A percentile compares a stretch with the other conserved stretches of the same genome.
phyloP scores from a whole-genome alignment of 495 filamentous ascomycete species.

The Penicillium robsamsonii region DNA sequence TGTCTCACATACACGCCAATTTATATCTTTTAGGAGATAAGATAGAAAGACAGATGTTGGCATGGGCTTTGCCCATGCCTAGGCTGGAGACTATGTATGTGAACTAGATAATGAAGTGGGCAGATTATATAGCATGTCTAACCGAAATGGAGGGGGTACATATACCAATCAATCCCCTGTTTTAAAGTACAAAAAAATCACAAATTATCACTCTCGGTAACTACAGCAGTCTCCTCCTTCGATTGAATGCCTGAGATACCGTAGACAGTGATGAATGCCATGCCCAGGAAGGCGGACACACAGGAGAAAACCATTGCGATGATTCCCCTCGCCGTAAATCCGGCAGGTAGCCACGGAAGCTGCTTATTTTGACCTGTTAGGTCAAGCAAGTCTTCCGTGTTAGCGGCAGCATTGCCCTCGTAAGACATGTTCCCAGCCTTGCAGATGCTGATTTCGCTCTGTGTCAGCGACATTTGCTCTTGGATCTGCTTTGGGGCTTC shows the following conservation, averaged over 20 bases:
- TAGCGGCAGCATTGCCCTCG: constrained; percentile 74
- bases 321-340: constrained; percentile 70
- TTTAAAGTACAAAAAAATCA: background rate
- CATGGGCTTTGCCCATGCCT: no score
- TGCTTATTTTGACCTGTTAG: constrained; percentile 58
- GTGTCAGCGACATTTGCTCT: constrained; percentile 56
- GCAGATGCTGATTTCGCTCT: constrained; percentile 61
- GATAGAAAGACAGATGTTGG: background rate
- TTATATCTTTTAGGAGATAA: background rate
- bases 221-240: background rate
- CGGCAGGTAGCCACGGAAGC: constrained; percentile 58
- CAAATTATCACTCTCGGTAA: background rate
- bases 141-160: no score
- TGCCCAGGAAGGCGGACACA: constrained; percentile 67
- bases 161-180: background rate
- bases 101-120: no score
- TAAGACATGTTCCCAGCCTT: constrained; percentile 37
- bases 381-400: constrained; percentile 60
- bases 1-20: background rate
- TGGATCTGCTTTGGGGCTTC: constrained; percentile 66
- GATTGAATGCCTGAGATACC: constrained; percentile 33
- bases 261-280: constrained; percentile 68
- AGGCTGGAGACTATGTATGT: no score
- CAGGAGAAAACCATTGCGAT: constrained; percentile 72
- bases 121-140: no score